A percentile compares a stretch with the other conserved stretches of the same genome.
Evolutionary conservation across 83 land plant species (phyloP).

Genomic region (Thuja plicata): DNA sequence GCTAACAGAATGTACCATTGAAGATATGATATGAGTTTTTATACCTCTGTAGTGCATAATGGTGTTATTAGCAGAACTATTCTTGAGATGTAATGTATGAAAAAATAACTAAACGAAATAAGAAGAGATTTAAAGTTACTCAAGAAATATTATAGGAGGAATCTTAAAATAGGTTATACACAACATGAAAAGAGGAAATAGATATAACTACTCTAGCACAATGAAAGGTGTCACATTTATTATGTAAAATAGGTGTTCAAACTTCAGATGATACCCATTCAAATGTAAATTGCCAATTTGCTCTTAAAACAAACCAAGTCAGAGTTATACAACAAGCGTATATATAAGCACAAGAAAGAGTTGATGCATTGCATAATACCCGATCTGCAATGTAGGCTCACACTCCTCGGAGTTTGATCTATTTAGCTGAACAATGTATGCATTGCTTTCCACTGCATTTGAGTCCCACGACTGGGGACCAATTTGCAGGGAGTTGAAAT

Average conservation of each 20-base stretch:
- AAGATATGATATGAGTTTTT: no score
- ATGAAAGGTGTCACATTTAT: no score
- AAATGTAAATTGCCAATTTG: no score
- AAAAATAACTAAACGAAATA: neutral
- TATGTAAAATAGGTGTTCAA: no score
- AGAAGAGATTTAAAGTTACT: neutral
- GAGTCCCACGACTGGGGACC: constrained; percentile 10
- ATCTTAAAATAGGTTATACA: no score
- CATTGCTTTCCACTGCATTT: constrained; percentile 8
- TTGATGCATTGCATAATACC: neutral
- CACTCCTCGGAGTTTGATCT: constrained; percentile 2
- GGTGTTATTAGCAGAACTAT: neutral
- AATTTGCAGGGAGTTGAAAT: neutral
- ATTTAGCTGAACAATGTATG: neutral
- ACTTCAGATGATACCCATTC: no score
- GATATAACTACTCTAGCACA: no score
- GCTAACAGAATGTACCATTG: neutral
- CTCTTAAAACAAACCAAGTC: no score
- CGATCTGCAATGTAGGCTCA: constrained; percentile 16
- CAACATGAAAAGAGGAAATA: no score
- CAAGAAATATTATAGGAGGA: no score
- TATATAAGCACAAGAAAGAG: neutral
- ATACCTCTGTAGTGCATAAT: no score
- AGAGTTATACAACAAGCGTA: no score
- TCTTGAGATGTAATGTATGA: neutral